Evolutionary conservation across 768 basidiomycete species (phyloP).

Genomic region (Lactarius deliciosus): DNA sequence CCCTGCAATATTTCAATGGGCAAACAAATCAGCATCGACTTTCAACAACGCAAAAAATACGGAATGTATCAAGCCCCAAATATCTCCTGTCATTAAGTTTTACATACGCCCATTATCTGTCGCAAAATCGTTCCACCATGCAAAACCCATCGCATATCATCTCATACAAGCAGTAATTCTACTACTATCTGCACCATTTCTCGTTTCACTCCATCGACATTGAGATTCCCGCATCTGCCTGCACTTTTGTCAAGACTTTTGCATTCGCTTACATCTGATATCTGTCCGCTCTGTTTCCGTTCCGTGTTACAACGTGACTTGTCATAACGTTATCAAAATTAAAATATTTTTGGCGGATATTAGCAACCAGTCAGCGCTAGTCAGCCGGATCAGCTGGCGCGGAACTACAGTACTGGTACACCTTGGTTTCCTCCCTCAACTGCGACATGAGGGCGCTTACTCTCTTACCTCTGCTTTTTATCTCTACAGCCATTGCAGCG

Average conservation of each 20-base stretch:
- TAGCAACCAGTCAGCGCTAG: no score
- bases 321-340: slow-evolving; percentile 22
- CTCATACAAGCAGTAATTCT: slow-evolving; percentile 26
- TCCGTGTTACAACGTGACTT: slow-evolving; percentile 1
- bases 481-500: slow-evolving; percentile 40
- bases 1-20: slow-evolving; percentile 26
- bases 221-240: slow-evolving; percentile 14
- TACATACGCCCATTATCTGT: slow-evolving; percentile 23
- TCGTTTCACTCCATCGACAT: slow-evolving; percentile 20
- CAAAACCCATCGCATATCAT: slow-evolving; percentile 25
- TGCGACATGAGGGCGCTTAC: slow-evolving; percentile 43
- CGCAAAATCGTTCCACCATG: slow-evolving; percentile 19
- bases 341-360: slow-evolving; percentile 11
- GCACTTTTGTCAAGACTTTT: slow-evolving; percentile 5
- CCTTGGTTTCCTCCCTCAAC: neutral
- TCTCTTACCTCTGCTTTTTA: slow-evolving; percentile 39
- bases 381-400: neutral
- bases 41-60: slow-evolving; percentile 20
- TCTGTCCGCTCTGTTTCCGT: slow-evolving; percentile 10
- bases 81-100: slow-evolving; percentile 23
- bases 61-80: slow-evolving; percentile 27
- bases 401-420: neutral
- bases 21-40: slow-evolving; percentile 9
- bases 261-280: slow-evolving; percentile 21
- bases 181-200: slow-evolving; percentile 28